Base-by-base conservation (phyloP, 2,329 filamentous ascomycete species). In the Talaromyces sp. region DNA sequence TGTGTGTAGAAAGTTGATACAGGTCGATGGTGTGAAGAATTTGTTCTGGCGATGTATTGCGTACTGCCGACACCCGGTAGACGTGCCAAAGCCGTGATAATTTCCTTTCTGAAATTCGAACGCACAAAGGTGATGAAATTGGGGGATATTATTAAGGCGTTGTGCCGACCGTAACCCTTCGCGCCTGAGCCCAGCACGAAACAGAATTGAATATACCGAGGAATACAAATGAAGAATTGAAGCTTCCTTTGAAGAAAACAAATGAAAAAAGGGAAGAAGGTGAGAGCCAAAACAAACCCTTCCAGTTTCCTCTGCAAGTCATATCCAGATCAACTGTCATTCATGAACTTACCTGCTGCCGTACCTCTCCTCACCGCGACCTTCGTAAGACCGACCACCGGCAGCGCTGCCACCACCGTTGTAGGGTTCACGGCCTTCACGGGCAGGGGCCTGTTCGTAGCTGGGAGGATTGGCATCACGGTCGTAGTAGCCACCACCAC, bases 401-500 rank as follows among this genome's bases (percentile, higher is more conserved):
- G 77, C 74, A 66, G 76, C 75, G 63, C 70, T 68, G 62, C 68
- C 69, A 68, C 77, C 77, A 31, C 73, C 69, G 33, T 76, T 74
- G 65, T 74, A 72, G 49, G 70, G 66, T 67, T 77, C 77, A 68
- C 78, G 78, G 19, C 27, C 33, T 57, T 63, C 61, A 27, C 61
- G 61, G 25, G 61, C 39, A 67, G 77, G 75, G 69, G 74, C 71
- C 39, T 79, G 74, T 43, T 78, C 78, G 67, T 81, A 81, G 71
- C 77, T 77, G 68, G 80, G 78, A 77, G 79, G 76, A 70, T 83
- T 81, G 69, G 82, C 81, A 70, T 85, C 83, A 71, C 83, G 82
- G 69, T 84, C 82, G 69, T 85, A 85, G 74, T 85, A 85, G 63
- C 78, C 78, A 66, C 82, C 77, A 67, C 82, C 78, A 69, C 77